Conservation (phyloP, 2,329 filamentous ascomycete genomes). For the Aureobasidium lini region DNA sequence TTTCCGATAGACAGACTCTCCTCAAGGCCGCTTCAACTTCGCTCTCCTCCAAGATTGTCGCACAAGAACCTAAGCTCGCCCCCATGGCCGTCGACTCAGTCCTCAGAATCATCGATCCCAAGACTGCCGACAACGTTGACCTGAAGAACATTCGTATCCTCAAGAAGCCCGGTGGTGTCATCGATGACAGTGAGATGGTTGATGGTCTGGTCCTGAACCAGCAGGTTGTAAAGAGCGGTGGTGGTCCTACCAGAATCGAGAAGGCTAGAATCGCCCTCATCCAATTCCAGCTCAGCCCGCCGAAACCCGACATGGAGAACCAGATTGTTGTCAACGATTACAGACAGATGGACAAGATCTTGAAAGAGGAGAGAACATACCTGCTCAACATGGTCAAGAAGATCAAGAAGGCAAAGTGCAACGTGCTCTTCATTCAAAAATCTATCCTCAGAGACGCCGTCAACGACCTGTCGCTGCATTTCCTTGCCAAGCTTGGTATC, state of each 20-base stretch:
- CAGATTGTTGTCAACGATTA: slow-evolving; percentile 99
- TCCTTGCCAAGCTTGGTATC: slow-evolving; percentile 94
- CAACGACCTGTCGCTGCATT: slow-evolving; percentile 95
- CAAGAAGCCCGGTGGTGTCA: slow-evolving; percentile 96
- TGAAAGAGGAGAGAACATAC: slow-evolving; percentile 98
- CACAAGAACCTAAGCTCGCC: slow-evolving; percentile 93
- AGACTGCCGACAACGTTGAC: slow-evolving; percentile 93
- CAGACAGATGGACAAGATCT: slow-evolving; percentile 99
- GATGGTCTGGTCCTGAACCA: slow-evolving; percentile 91
- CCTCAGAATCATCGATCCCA: slow-evolving; percentile 88
- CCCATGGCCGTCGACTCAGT: slow-evolving; percentile 98
- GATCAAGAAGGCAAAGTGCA: slow-evolving; percentile 99
- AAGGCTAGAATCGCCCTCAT: slow-evolving; percentile 96
- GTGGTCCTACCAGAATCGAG: slow-evolving; percentile 86
- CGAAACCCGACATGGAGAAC: slow-evolving; percentile 98
- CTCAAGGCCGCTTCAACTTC: slow-evolving; percentile 96
- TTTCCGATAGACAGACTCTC: slow-evolving; percentile 80
- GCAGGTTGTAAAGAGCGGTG: slow-evolving; percentile 84
- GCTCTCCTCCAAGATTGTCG: slow-evolving; percentile 96
- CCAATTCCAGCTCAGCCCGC: slow-evolving; percentile 96
- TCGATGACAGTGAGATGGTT: slow-evolving; percentile 96
- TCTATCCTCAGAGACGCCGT: slow-evolving; percentile 96
- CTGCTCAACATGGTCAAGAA: slow-evolving; percentile 99
- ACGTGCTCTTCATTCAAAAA: slow-evolving; percentile 96
- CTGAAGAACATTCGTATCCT: slow-evolving; percentile 93